phyloP scores from a whole-genome alignment of 345 rosid genomes.

The Camelina laxa region DNA sequence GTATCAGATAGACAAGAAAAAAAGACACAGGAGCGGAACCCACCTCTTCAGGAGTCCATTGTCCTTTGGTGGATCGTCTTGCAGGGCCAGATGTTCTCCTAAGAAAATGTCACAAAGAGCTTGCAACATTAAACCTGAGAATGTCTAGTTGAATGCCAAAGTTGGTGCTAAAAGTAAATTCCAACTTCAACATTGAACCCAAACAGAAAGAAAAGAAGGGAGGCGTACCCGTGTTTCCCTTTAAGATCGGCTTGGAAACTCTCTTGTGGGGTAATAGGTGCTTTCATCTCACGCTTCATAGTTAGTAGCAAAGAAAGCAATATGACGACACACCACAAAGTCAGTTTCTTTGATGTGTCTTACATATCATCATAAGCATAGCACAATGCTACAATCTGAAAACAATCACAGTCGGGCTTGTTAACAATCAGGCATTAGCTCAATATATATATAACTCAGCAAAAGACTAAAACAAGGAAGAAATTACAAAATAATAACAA shows the following conservation, averaged over 20 bases:
- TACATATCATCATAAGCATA: conserved; percentile 53
- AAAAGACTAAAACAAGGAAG: conserved; percentile 11
- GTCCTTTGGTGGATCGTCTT: conserved; percentile 50
- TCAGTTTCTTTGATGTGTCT: conserved; percentile 47
- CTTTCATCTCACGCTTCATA: conserved; percentile 76
- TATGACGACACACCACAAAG: conserved; percentile 53
- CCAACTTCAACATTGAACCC: not conserved
- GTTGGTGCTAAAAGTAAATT: conserved; percentile 11
- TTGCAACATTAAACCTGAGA: conserved; percentile 31
- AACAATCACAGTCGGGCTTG: not conserved
- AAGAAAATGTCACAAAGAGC: conserved; percentile 29
- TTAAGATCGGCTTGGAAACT: conserved; percentile 52
- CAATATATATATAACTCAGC: not conserved
- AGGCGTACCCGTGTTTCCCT: conserved; percentile 73
- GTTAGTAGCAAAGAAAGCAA: conserved; percentile 45
- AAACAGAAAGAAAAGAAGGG: conserved; percentile 19
- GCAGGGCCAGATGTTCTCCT: conserved; percentile 52
- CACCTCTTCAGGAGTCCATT: conserved; percentile 47
- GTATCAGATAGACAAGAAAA: conserved; percentile 9
- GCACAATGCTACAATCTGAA: conserved; percentile 32
- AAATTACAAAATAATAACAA: not conserved
- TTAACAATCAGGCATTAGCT: not conserved
- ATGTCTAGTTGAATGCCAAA: conserved; percentile 31
- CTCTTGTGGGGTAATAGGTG: conserved; percentile 61
- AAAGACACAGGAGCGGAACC: conserved; percentile 9